Conservation (phyloP, 352 stramenopile species). For the Phytophthora aleatoria region DNA sequence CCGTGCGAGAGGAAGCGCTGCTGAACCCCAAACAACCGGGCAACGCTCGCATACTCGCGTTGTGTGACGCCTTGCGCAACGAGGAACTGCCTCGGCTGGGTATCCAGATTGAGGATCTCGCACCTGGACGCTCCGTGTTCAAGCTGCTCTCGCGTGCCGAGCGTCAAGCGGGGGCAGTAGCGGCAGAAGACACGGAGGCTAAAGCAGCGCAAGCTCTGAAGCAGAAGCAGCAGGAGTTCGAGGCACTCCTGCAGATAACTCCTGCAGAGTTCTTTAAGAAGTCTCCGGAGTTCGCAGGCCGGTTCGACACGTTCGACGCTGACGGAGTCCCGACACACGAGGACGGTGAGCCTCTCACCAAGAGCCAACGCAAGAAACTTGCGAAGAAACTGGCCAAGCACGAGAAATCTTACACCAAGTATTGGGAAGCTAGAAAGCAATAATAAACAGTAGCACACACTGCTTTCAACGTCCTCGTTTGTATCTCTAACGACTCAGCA, state of each 20-base stretch:
- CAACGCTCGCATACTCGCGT: constrained; percentile 50
- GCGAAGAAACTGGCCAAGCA: constrained; percentile 76
- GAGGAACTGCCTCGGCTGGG: constrained; percentile 56
- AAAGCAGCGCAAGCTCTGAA: constrained; percentile 8
- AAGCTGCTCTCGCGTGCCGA: constrained; percentile 57
- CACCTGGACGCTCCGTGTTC: constrained; percentile 61
- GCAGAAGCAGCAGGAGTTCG: constrained; percentile 62
- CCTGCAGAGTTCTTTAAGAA: constrained; percentile 57
- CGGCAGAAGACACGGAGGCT: constrained; percentile 11
- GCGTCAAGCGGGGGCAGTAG: constrained; percentile 16
- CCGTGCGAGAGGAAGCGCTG: constrained; percentile 62
- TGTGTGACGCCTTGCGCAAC: constrained; percentile 73
- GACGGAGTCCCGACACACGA: constrained; percentile 64
- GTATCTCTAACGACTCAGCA: constrained; percentile 11
- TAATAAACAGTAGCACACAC: neutral
- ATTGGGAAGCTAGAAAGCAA: constrained; percentile 37
- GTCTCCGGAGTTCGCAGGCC: constrained; percentile 48
- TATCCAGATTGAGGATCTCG: constrained; percentile 74
- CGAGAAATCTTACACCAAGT: constrained; percentile 67
- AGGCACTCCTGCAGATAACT: constrained; percentile 71
- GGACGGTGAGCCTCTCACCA: constrained; percentile 48
- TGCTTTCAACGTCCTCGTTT: too few relatives aligned
- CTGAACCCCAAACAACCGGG: constrained; percentile 43
- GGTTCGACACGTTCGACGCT: constrained; percentile 59
- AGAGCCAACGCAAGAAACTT: constrained; percentile 82